Percentiles rank a stretch among this genome's conserved stretches.
Conservation (phyloP, 2,329 filamentous ascomycete species). For the Rhexocercosporidium sp. region DNA sequence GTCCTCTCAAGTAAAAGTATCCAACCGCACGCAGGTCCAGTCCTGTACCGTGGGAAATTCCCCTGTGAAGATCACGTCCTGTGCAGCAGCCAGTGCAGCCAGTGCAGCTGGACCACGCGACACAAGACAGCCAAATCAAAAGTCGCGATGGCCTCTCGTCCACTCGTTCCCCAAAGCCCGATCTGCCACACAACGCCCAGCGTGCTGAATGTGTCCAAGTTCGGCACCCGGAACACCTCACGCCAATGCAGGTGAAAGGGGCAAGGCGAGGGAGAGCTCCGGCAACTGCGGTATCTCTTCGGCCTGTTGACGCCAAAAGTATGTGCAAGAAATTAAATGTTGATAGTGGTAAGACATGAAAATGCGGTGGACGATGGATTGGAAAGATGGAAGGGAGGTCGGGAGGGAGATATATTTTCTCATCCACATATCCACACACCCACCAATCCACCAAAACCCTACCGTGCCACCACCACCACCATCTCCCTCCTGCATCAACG, state of each 20-base stretch:
- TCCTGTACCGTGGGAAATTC: too few relatives aligned
- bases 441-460: neutral
- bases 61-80: slow-evolving; percentile 14
- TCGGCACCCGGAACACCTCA: neutral
- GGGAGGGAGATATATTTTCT: too few relatives aligned
- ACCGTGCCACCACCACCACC: neutral
- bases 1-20: neutral
- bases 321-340: neutral
- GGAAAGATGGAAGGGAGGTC: neutral
- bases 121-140: neutral
- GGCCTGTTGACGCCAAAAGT: neutral
- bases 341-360: too few relatives aligned
- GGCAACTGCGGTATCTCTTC: neutral
- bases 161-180: neutral
- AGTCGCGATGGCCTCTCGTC: neutral
- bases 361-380: too few relatives aligned
- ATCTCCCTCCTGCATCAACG: neutral
- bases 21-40: too few relatives aligned
- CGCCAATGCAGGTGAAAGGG: slow-evolving; percentile 4
- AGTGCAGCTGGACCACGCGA: neutral
- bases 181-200: neutral
- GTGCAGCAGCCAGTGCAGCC: neutral
- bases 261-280: too few relatives aligned
- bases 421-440: neutral
- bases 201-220: neutral